These are phyloP conservation scores for Aspergillus bridgeri DNA, from an alignment of 495 filamentous ascomycete genomes.

Conservation along the genomic window DNA sequence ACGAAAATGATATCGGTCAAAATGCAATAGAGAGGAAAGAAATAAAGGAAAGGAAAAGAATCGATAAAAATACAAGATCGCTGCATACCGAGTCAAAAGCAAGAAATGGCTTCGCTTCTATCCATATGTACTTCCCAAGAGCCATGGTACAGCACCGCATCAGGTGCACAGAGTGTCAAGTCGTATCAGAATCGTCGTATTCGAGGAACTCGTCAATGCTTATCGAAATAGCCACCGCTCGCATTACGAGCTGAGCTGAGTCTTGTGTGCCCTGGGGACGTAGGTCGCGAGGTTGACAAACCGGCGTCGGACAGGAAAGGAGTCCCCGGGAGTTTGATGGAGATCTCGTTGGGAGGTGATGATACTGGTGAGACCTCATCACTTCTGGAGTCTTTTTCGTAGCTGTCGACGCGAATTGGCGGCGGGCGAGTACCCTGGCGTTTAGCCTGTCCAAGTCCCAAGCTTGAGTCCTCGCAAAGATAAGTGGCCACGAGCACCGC, in stretches of 20 bases:
- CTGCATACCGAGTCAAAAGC: neutral
- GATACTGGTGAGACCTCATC: constrained; percentile 49
- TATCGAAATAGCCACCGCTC: constrained; percentile 34
- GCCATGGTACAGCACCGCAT: constrained; percentile 7
- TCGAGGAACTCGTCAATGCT: constrained; percentile 24
- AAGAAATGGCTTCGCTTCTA: constrained; percentile 7
- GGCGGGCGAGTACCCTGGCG: constrained; percentile 56
- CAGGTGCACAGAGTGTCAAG: constrained; percentile 12
- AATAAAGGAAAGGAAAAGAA: no score
- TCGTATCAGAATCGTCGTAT: constrained; percentile 16
- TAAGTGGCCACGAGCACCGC: constrained; percentile 78
- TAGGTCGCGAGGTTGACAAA: constrained; percentile 62
- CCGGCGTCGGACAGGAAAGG: constrained; percentile 52
- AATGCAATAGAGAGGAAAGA: no score
- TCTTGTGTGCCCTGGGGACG: constrained; percentile 59
- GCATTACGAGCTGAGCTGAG: constrained; percentile 34
- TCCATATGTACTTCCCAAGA: constrained; percentile 19
- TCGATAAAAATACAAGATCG: constrained; percentile 2
- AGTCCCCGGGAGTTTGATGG: constrained; percentile 48
- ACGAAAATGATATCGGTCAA: neutral
- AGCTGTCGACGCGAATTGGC: constrained; percentile 70
- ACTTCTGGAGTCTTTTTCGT: constrained; percentile 58
- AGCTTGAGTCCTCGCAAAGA: constrained; percentile 62
- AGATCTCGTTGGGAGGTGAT: constrained; percentile 42
- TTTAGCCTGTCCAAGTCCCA: constrained; percentile 34